Conservation (phyloP, 1,139 yeast genomes). For the Candida freyschussii region DNA sequence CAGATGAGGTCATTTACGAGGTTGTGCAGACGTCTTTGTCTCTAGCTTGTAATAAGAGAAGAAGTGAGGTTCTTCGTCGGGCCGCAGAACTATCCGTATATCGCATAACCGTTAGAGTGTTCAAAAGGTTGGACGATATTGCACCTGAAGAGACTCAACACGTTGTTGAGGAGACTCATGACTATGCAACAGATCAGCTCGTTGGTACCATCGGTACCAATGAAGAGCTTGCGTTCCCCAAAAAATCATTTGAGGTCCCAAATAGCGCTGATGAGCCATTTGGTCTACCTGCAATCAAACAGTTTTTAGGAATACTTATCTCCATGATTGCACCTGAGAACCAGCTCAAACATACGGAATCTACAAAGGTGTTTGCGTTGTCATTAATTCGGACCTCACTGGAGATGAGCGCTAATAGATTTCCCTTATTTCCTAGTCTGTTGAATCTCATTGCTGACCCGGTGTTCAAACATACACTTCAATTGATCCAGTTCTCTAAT, state of each 20-base stretch:
- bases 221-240: conserved; percentile 21
- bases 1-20: conserved; percentile 83
- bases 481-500: conserved; percentile 68
- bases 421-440: conserved; percentile 63
- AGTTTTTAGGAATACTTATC: conserved; percentile 62
- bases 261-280: conserved; percentile 24
- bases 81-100: conserved; percentile 87
- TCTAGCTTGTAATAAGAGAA: conserved; percentile 86
- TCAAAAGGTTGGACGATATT: conserved; percentile 52
- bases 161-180: conserved; percentile 31
- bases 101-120: conserved; percentile 64
- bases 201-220: conserved; percentile 32
- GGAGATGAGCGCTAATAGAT: conserved; percentile 71
- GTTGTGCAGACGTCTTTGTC: conserved; percentile 89
- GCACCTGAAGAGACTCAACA: conserved; percentile 42
- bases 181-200: conserved; percentile 30
- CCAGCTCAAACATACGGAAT: conserved; percentile 80
- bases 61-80: conserved; percentile 83
- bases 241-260: conserved; percentile 24
- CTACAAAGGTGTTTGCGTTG: conserved; percentile 80
- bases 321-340: conserved; percentile 81
- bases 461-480: conserved; percentile 77
- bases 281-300: conserved; percentile 35
- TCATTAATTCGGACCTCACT: conserved; percentile 71
- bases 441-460: conserved; percentile 70